Evolutionary conservation across 148 eudicot genomes (phyloP).

Genomic region (Chenopodium suecicum): DNA sequence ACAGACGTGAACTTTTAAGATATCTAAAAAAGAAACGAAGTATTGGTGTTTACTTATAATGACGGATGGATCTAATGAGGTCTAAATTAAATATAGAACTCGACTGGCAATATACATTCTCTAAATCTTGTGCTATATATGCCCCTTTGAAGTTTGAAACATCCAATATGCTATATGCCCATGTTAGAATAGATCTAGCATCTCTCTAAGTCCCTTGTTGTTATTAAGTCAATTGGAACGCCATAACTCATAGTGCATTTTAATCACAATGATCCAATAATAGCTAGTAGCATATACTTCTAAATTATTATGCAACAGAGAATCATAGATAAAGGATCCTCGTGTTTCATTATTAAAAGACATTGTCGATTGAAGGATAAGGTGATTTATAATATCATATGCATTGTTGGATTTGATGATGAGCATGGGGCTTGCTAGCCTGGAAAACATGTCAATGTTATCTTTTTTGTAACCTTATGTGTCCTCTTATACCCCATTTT

Average conservation of each 20-base stretch:
- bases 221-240: no score
- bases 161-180: no score
- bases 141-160: no score
- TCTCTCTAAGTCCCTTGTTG: no score
- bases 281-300: background rate
- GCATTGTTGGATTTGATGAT: background rate
- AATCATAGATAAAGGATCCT: background rate
- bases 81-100: no score
- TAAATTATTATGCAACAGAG: background rate
- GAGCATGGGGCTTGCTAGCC: background rate
- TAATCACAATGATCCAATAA: background rate
- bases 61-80: no score
- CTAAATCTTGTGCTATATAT: no score
- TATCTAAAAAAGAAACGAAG: no score
- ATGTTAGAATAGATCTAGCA: no score
- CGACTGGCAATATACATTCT: no score
- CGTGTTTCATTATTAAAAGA: background rate
- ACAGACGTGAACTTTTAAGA: no score
- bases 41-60: no score
- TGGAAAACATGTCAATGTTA: background rate
- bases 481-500: background rate
- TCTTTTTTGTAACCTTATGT: background rate
- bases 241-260: background rate
- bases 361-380: background rate
- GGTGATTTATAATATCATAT: background rate